Conservation (phyloP, 495 filamentous ascomycete species). For the Tuber magnatum region DNA sequence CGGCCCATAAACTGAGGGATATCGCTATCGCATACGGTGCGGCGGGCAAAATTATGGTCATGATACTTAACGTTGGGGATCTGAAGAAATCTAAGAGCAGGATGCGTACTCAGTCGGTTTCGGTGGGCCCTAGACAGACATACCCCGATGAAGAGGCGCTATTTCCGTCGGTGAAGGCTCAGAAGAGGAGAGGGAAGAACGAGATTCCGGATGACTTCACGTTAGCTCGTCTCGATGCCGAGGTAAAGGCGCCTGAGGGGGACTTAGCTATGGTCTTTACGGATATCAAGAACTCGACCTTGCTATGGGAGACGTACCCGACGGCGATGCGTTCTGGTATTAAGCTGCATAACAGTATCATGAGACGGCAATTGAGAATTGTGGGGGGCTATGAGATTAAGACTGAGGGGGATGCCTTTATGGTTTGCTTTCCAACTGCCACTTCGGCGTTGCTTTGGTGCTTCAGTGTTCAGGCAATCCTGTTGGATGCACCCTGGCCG, state of each 20-base stretch:
- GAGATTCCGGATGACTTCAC: constrained; percentile 72
- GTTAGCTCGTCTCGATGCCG: constrained; percentile 62
- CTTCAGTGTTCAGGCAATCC: constrained; percentile 81
- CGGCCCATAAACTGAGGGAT: constrained; percentile 91
- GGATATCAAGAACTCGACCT: constrained; percentile 97
- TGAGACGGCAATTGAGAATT: constrained; percentile 84
- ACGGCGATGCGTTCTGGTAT: constrained; percentile 92
- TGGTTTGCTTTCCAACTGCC: constrained; percentile 95
- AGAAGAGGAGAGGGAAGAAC: constrained; percentile 56
- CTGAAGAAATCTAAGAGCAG: constrained; percentile 70
- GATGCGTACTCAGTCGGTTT: constrained; percentile 46
- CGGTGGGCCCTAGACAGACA: constrained; percentile 23
- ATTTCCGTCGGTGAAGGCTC: constrained; percentile 54
- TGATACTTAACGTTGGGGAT: constrained; percentile 89
- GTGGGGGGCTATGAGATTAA: constrained; percentile 99
- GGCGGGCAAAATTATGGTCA: constrained; percentile 92
- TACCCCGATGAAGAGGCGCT: constrained; percentile 55
- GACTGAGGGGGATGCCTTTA: constrained; percentile 98
- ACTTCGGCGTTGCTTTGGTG: constrained; percentile 91
- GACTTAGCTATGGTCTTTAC: constrained; percentile 93
- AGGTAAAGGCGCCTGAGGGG: constrained; percentile 82
- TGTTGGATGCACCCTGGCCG: constrained; percentile 87
- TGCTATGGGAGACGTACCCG: constrained; percentile 93
- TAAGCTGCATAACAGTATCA: constrained; percentile 89
- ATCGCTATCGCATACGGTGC: constrained; percentile 92